A percentile compares a stretch with the other conserved stretches of the same genome.
phyloP scores from a whole-genome alignment of 345 rosid species.

The Luvunga scandens region DNA sequence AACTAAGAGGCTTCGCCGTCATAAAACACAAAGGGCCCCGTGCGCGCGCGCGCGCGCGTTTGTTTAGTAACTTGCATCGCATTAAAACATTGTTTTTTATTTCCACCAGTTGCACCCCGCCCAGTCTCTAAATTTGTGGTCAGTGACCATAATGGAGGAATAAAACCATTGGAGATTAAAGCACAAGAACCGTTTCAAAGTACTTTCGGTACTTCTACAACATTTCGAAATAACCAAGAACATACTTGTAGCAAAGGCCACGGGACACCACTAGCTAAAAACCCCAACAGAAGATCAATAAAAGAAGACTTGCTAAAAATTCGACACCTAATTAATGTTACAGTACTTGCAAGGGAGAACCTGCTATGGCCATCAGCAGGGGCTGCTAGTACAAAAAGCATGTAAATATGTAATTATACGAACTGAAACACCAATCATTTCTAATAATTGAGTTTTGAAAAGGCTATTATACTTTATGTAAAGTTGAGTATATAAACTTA shows the following conservation, averaged over 20 bases:
- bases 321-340: neutral
- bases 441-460: neutral
- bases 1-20: neutral
- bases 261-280: neutral
- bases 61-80: no score
- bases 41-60: no score
- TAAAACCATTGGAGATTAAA: neutral
- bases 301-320: neutral
- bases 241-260: neutral
- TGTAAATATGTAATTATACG: no score
- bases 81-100: no score
- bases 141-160: neutral
- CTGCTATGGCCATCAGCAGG: neutral
- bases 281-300: neutral
- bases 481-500: conserved; percentile 30
- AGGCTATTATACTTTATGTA: neutral
- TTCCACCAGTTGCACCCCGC: no score
- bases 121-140: neutral
- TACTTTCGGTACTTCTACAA: neutral
- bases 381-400: no score
- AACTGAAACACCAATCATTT: neutral
- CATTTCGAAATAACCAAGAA: neutral
- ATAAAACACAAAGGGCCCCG: neutral
- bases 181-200: neutral
- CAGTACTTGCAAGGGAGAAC: neutral